Evolutionary conservation across 768 basidiomycete genomes (phyloP).

Genomic region (Nevesoporus exiguus): DNA sequence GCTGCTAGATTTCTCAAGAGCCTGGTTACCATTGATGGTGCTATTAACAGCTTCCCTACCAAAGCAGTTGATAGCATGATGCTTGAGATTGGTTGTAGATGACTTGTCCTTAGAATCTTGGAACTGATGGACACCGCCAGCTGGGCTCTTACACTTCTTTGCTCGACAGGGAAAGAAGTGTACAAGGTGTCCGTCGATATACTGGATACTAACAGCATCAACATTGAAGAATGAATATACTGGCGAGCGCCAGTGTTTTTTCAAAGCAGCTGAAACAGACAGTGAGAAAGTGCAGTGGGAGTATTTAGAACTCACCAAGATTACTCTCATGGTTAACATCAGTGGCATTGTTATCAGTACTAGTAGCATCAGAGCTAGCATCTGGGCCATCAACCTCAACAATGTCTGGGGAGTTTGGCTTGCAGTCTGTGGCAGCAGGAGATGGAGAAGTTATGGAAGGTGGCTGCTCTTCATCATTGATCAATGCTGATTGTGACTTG

Average conservation of each 20-base stretch:
- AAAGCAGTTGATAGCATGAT: not conserved
- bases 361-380: no score
- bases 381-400: no score
- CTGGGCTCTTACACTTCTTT: not conserved
- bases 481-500: no score
- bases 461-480: not conserved
- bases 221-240: not conserved
- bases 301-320: no score
- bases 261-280: not conserved
- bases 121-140: not conserved
- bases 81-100: conserved; percentile 1
- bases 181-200: not conserved
- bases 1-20: not conserved
- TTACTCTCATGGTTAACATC: no score
- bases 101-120: not conserved
- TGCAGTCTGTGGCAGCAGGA: no score
- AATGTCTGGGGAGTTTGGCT: no score
- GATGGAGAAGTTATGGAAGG: no score
- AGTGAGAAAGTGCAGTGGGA: no score
- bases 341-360: no score
- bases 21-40: not conserved
- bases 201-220: not conserved
- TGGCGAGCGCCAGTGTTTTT: not conserved
- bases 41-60: not conserved
- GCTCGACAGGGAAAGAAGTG: not conserved